These are phyloP conservation scores for Omphalotus olearius DNA, from an alignment of 1,284 basidiomycete genomes.

Conservation along the genomic window DNA sequence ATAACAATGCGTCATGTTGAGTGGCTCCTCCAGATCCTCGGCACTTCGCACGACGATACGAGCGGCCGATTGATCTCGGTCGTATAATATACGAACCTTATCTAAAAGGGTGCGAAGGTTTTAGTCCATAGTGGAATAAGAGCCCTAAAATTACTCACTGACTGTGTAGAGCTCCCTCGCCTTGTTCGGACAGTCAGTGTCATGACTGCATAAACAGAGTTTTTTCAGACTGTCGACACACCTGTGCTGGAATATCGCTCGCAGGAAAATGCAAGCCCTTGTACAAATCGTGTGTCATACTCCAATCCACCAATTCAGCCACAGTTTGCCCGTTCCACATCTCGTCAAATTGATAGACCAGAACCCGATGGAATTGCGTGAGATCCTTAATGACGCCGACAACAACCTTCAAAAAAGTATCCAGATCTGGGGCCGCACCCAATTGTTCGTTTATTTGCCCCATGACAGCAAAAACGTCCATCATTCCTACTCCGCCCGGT, in stretches of 20 bases:
- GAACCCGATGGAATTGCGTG: slow-evolving; percentile 81
- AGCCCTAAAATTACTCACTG: slow-evolving; percentile 30
- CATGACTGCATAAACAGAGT: not conserved
- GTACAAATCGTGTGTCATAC: slow-evolving; percentile 75
- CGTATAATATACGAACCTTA: slow-evolving; percentile 81
- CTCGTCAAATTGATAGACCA: slow-evolving; percentile 86
- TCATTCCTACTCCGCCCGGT: slow-evolving; percentile 51
- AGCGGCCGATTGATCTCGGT: slow-evolving; percentile 75
- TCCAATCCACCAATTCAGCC: slow-evolving; percentile 83
- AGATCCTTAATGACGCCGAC: slow-evolving; percentile 83
- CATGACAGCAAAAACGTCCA: slow-evolving; percentile 81
- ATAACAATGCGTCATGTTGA: slow-evolving; percentile 89
- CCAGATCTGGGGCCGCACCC: slow-evolving; percentile 64
- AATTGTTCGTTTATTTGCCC: slow-evolving; percentile 86
- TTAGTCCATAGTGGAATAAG: not conserved
- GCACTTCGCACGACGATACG: slow-evolving; percentile 67
- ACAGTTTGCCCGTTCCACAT: slow-evolving; percentile 76
- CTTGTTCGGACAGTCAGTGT: slow-evolving; percentile 19
- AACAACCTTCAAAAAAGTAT: slow-evolving; percentile 72
- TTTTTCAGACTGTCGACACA: too few species aligned
- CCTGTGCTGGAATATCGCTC: slow-evolving; percentile 55
- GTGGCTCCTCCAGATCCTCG: slow-evolving; percentile 67
- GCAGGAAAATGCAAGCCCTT: slow-evolving; percentile 71
- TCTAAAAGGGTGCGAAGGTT: slow-evolving; percentile 31
- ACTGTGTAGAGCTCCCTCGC: slow-evolving; percentile 43